Conservation (phyloP, 305 asterid genomes). For the Fraxinus xanthoxyloides region DNA sequence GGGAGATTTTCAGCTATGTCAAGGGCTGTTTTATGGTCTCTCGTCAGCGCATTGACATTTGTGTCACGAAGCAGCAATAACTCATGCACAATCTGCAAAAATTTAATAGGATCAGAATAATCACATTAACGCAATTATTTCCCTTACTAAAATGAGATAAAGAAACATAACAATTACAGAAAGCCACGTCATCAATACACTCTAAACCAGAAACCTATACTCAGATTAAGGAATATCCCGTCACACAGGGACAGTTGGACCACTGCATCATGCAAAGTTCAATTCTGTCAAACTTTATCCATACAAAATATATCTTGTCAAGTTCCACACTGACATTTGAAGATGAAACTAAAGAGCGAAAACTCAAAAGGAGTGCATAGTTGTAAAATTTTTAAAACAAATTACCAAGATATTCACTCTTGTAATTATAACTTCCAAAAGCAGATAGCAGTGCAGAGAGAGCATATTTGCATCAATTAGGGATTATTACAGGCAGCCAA, state of each 20-base stretch:
- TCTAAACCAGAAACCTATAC: not conserved
- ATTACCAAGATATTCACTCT: not conserved
- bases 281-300: not conserved
- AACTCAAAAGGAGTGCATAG: not conserved
- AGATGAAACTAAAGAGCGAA: not conserved
- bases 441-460: not conserved
- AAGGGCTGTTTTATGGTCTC: conserved; percentile 73
- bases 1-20: conserved; percentile 75
- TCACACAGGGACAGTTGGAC: not conserved
- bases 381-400: not conserved
- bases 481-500: not conserved
- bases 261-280: not conserved
- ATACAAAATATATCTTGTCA: not conserved
- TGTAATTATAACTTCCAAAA: not conserved
- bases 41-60: conserved; percentile 61
- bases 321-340: not conserved
- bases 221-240: not conserved
- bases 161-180: not conserved
- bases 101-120: not conserved
- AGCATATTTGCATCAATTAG: not conserved
- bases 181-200: not conserved
- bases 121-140: not conserved
- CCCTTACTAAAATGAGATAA: not conserved
- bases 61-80: conserved; percentile 56
- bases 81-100: conserved; percentile 62